These are phyloP conservation scores for Pichia phayaonensis DNA, from an alignment of 805 yeast species.

Conservation along the genomic window DNA sequence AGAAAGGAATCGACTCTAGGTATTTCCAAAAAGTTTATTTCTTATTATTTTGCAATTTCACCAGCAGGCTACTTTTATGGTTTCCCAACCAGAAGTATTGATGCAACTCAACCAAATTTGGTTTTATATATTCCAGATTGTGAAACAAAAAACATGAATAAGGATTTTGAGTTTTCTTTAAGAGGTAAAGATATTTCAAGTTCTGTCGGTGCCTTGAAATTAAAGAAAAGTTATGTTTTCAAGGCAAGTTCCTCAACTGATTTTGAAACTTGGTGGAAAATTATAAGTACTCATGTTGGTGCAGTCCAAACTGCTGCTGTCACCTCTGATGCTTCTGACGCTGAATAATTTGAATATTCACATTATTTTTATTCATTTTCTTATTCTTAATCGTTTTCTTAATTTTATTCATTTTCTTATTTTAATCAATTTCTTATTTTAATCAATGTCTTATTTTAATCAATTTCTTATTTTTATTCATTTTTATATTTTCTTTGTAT, in stretches of 20 bases:
- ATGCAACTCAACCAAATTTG: slow-evolving; percentile 36
- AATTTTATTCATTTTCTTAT: no score
- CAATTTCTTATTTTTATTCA: no score
- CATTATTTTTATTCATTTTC: no score
- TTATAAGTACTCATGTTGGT: slow-evolving; percentile 26
- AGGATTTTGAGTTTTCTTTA: slow-evolving; percentile 32
- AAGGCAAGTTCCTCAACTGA: slow-evolving; percentile 40
- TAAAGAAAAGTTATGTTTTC: slow-evolving; percentile 29
- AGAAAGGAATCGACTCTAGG: slow-evolving; percentile 37
- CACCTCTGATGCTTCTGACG: neutral
- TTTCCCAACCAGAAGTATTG: slow-evolving; percentile 38
- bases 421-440: no score
- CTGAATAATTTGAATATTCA: neutral
- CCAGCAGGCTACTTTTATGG: slow-evolving; percentile 38
- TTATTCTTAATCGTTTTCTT: no score
- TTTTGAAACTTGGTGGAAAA: slow-evolving; percentile 39
- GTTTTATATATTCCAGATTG: slow-evolving; percentile 42
- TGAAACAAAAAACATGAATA: slow-evolving; percentile 21
- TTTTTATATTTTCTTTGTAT: no score
- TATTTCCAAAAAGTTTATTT: slow-evolving; percentile 31
- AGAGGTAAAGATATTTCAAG: slow-evolving; percentile 29
- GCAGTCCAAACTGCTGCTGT: neutral
- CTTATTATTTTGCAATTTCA: slow-evolving; percentile 42
- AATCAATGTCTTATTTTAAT: no score
- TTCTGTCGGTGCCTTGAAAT: slow-evolving; percentile 27